Conservation (phyloP, 345 rosid species). For the Acer campestre region DNA sequence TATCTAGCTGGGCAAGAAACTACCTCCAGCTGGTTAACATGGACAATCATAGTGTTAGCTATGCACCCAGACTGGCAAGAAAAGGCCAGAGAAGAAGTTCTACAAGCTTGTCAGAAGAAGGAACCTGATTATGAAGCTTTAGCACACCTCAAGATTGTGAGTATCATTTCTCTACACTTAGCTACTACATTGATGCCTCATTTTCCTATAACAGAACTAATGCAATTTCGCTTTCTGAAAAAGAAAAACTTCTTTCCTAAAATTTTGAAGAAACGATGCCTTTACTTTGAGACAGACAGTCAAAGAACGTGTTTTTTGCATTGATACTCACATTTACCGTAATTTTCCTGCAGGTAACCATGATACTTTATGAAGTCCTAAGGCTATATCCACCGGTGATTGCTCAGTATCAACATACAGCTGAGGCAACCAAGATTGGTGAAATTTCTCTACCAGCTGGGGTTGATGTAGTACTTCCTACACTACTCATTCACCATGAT, state of each 20-base stretch:
- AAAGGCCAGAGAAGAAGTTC: conserved; percentile 53
- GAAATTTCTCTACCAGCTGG: conserved; percentile 40
- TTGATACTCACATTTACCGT: neutral
- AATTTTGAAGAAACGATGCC: neutral
- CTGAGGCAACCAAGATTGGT: conserved; percentile 33
- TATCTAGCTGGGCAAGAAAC: conserved; percentile 69
- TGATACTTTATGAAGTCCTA: conserved; percentile 45
- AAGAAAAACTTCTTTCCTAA: neutral
- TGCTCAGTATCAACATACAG: conserved; percentile 30
- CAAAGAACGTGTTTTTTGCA: neutral
- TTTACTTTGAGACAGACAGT: neutral
- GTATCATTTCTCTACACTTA: conserved; percentile 8
- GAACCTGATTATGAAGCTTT: conserved; percentile 33
- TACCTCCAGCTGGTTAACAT: conserved; percentile 45
- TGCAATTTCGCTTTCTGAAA: neutral
- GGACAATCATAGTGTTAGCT: conserved; percentile 50
- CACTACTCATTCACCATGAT: conserved; percentile 44
- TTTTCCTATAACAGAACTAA: neutral
- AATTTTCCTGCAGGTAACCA: conserved; percentile 35
- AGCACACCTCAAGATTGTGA: conserved; percentile 39
- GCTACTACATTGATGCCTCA: neutral
- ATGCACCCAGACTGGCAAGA: conserved; percentile 66
- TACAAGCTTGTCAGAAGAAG: conserved; percentile 32
- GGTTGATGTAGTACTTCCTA: conserved; percentile 37
- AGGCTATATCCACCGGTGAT: conserved; percentile 53